phyloP scores from a whole-genome alignment of 1,284 basidiomycete genomes.

The Rhodotorula sp. region DNA sequence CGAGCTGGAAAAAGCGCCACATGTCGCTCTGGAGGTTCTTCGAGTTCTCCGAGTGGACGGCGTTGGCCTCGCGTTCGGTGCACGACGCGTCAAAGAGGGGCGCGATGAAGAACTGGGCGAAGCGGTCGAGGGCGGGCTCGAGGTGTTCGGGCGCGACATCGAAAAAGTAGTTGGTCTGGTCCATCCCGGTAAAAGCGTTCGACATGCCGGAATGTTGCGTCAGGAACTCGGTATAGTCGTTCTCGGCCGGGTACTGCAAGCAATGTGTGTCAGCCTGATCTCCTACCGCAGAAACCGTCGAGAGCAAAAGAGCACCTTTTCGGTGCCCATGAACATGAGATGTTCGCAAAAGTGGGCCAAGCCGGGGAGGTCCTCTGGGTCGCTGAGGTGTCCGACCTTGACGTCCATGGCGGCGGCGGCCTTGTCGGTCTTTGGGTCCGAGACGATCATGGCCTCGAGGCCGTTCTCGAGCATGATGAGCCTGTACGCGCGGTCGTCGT shows the following conservation, averaged over 20 bases:
- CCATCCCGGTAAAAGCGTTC: conserved; percentile 92
- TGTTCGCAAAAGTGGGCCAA: conserved; percentile 80
- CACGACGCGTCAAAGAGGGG: conserved; percentile 89
- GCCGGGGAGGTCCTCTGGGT: conserved; percentile 61
- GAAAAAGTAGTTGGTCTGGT: conserved; percentile 94
- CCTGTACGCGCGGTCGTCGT: conserved; percentile 73
- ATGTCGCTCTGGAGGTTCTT: conserved; percentile 95
- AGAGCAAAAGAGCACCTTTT: conserved; percentile 46
- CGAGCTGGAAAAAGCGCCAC: conserved; percentile 96
- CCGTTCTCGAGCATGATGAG: conserved; percentile 84
- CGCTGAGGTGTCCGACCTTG: conserved; percentile 88
- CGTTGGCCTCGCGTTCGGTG: conserved; percentile 90
- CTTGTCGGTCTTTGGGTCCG: conserved; percentile 87
- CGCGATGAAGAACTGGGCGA: conserved; percentile 90
- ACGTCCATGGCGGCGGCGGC: conserved; percentile 91
- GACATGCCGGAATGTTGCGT: conserved; percentile 86
- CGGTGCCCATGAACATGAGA: conserved; percentile 79
- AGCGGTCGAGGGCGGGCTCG: conserved; percentile 80
- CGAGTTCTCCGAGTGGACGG: conserved; percentile 97
- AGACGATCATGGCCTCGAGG: conserved; percentile 79
- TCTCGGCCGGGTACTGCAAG: conserved; percentile 77
- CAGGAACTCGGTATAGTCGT: conserved; percentile 88
- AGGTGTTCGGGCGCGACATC: conserved; percentile 85
- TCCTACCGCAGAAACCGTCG: too few relatives aligned
- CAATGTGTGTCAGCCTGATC: not conserved